Conservation (phyloP, 129 eudicot species). For the Oenanthe sinensis region DNA sequence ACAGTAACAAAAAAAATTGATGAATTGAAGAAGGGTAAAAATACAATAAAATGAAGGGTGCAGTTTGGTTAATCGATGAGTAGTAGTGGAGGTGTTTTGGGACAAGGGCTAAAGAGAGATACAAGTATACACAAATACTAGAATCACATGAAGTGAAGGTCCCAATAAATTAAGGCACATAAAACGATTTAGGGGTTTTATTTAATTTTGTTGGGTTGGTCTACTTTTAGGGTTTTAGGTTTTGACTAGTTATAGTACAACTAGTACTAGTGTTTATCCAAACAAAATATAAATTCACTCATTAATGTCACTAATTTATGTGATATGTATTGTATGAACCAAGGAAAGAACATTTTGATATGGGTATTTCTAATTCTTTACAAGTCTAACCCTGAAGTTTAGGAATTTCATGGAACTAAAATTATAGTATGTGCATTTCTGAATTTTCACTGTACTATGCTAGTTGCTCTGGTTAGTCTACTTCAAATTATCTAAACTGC, state of each 20-base stretch:
- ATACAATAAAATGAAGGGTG: slow-evolving; percentile 16
- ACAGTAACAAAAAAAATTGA: too few relatives aligned
- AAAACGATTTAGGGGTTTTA: slow-evolving; percentile 27
- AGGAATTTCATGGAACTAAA: not conserved
- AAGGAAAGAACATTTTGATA: slow-evolving; percentile 8
- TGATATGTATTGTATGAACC: not conserved
- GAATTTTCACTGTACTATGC: not conserved
- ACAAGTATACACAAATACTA: slow-evolving; percentile 6
- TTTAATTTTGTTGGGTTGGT: not conserved
- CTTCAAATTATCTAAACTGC: not conserved
- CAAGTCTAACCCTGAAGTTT: not conserved
- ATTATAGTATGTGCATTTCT: not conserved
- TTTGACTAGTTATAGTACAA: slow-evolving; percentile 2
- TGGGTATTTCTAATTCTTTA: slow-evolving; percentile 5
- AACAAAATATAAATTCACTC: slow-evolving; percentile 4
- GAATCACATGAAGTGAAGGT: slow-evolving; percentile 4
- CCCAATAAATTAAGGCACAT: slow-evolving; percentile 23
- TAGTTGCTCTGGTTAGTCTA: not conserved
- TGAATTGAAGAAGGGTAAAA: slow-evolving; percentile 29
- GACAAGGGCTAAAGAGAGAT: slow-evolving; percentile 41
- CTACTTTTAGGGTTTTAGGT: slow-evolving; percentile 18
- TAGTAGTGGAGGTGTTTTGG: slow-evolving; percentile 81
- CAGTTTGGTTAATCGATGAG: slow-evolving; percentile 50
- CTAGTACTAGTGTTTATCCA: not conserved
- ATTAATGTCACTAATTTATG: slow-evolving; percentile 11